Base-by-base conservation (phyloP, 2,329 filamentous ascomycete species). In the Botrytis galanthina region DNA sequence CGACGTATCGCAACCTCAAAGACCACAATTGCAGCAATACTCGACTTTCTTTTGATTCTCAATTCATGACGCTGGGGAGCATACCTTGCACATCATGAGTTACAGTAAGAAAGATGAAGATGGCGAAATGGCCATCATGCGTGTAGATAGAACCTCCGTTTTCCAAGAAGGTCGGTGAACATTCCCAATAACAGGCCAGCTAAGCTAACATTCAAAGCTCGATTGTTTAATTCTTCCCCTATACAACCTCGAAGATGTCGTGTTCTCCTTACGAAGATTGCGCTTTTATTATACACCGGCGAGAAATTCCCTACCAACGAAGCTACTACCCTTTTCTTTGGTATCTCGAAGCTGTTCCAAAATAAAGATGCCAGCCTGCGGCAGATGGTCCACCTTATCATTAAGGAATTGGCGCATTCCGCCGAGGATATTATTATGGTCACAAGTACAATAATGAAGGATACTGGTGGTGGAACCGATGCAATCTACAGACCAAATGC, bases 381-480 rank as follows among this genome's bases (percentile, higher is more conserved):
- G 81, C 96, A 99, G 87, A 98, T 98, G 95, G 95, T 99, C 70
- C 97, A 98, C 85, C 88, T 98, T 78, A 91, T 98, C 82, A 93
- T 98, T 86, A 99, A 98, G 89, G 96, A 99, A 88, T 88, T 99
- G 80, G 94, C 95, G 78, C 90, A 91, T 83, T 97, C 94, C 37
- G 96, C 96, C 74, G 94, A 98, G 86, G 96, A 99, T 87, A 97
- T 98, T 77, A 99, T 99, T 83, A 98, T 99, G 96, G 96, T 98
- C 75, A 99, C 96, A 29, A 97, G 94, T 84, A 98, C 95, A 79
- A 98, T 99, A 79, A 99, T 98, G 96, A 99, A 99, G 87, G 96
- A 99, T 83, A 98, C 95, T 18, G 94, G 95, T 70, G 94, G 97
- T 76, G 93, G 95, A 80, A 98, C 94, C 81, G 96, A 98, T 82